Evolutionary conservation across 768 basidiomycete species (phyloP).

Genomic region (Suillus ampliporus): DNA sequence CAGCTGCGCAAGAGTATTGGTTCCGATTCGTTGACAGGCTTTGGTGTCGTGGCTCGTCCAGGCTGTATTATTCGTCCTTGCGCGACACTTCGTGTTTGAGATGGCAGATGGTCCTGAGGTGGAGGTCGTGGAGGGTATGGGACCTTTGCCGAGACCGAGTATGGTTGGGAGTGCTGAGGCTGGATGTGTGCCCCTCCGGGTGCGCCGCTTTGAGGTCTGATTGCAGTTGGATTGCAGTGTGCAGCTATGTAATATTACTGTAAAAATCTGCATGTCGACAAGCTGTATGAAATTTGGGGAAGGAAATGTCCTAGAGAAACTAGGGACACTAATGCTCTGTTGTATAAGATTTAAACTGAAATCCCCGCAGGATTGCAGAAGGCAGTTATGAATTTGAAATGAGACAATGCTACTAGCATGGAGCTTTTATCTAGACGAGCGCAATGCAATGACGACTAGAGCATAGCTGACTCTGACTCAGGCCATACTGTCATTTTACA

Average conservation of each 20-base stretch:
- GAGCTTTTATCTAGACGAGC: no score
- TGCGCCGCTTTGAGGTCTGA: slow-evolving; percentile 11
- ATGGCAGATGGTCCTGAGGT: slow-evolving; percentile 46
- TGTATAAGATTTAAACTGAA: no score
- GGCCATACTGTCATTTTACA: no score
- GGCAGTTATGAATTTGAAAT: no score
- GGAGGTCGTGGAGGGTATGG: slow-evolving; percentile 27
- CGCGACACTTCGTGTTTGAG: slow-evolving; percentile 42
- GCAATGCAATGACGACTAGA: no score
- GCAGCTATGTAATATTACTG: neutral
- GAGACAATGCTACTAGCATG: no score
- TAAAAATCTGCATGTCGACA: neutral
- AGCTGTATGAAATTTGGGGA: no score
- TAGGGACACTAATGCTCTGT: no score
- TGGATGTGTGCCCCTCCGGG: slow-evolving; percentile 21
- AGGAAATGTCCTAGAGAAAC: no score
- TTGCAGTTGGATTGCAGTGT: no score
- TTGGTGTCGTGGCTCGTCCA: slow-evolving; percentile 21
- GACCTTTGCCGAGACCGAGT: slow-evolving; percentile 43
- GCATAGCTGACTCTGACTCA: no score
- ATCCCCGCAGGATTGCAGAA: no score
- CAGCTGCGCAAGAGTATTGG: neutral
- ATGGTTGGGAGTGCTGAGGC: slow-evolving; percentile 22
- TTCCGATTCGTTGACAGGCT: neutral
- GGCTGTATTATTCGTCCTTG: slow-evolving; percentile 44